phyloP scores from a whole-genome alignment of 441 rosid species.

The Erodium trifolium region DNA sequence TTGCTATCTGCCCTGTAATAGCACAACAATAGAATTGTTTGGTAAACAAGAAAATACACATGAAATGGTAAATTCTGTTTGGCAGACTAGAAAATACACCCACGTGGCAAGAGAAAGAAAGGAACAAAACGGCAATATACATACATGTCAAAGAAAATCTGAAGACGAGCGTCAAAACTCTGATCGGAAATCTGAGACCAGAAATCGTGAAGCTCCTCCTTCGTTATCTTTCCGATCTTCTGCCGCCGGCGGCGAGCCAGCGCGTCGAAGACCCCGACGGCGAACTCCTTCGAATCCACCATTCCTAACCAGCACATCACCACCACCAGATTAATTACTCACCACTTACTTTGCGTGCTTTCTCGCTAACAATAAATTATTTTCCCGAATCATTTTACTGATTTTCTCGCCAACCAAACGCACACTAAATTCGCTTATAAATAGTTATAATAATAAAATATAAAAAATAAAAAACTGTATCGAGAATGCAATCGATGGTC shows the following conservation, averaged over 20 bases:
- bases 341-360: neutral
- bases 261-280: slow-evolving; percentile 73
- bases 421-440: neutral
- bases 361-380: too few species aligned
- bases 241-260: slow-evolving; percentile 57
- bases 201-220: slow-evolving; percentile 74
- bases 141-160: slow-evolving; percentile 89
- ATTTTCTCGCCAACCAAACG: slow-evolving; percentile 15
- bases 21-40: neutral
- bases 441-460: neutral
- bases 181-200: slow-evolving; percentile 85
- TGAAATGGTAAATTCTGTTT: too few species aligned
- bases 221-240: slow-evolving; percentile 47
- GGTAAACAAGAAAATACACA: neutral
- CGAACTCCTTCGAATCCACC: slow-evolving; percentile 85
- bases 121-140: slow-evolving; percentile 13
- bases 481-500: neutral
- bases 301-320: slow-evolving; percentile 38
- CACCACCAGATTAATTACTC: neutral
- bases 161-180: slow-evolving; percentile 94
- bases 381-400: too few species aligned
- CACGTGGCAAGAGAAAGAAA: too few species aligned
- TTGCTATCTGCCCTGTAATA: slow-evolving; percentile 81
- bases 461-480: neutral
- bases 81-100: too few species aligned